A percentile compares a stretch with the other conserved stretches of the same genome.
These are phyloP conservation scores for Polygonum aviculare DNA, from an alignment of 148 eudicot genomes.

Conservation along the genomic window DNA sequence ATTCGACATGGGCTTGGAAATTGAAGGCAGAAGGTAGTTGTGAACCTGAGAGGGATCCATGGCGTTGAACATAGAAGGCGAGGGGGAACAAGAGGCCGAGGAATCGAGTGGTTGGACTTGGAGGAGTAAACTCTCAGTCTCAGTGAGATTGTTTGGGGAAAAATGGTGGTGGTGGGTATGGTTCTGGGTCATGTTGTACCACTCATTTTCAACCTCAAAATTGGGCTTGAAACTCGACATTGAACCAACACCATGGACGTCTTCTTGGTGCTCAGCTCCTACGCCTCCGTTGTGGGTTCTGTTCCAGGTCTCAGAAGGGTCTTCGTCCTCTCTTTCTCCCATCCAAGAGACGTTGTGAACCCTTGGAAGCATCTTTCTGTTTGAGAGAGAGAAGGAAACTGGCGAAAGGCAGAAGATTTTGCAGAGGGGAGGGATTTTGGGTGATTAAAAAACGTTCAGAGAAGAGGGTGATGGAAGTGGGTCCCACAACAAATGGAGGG, in stretches of 20 bases:
- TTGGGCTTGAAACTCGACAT: slow-evolving; percentile 46
- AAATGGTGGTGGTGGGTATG: slow-evolving; percentile 18
- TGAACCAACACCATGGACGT: not conserved
- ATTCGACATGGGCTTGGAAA: slow-evolving; percentile 4
- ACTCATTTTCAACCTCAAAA: slow-evolving; percentile 53
- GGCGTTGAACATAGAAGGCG: slow-evolving; percentile 51
- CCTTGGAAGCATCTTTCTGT: slow-evolving; percentile 27
- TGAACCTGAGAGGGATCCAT: not conserved
- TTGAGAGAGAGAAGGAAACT: not conserved
- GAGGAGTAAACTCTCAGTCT: slow-evolving; percentile 27
- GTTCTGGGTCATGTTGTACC: slow-evolving; percentile 28
- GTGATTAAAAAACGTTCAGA: slow-evolving; percentile 10
- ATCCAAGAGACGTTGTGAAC: slow-evolving; percentile 28
- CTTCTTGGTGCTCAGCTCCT: slow-evolving; percentile 14
- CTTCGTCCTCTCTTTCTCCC: slow-evolving; percentile 17
- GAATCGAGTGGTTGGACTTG: slow-evolving; percentile 57
- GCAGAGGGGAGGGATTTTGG: not conserved
- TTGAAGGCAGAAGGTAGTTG: not conserved
- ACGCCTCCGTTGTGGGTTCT: not conserved
- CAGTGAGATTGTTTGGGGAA: slow-evolving; percentile 15
- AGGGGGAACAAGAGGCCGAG: slow-evolving; percentile 73
- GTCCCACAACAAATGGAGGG: not conserved
- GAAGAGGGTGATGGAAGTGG: slow-evolving; percentile 11
- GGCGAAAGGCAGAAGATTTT: not conserved
- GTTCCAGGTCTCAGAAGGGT: slow-evolving; percentile 13